A percentile compares a stretch with the other conserved stretches of the same genome.
These are phyloP conservation scores for Rhizopus microsporus DNA, from an alignment of 371 early-diverging fungal species.

Conservation along the genomic window DNA sequence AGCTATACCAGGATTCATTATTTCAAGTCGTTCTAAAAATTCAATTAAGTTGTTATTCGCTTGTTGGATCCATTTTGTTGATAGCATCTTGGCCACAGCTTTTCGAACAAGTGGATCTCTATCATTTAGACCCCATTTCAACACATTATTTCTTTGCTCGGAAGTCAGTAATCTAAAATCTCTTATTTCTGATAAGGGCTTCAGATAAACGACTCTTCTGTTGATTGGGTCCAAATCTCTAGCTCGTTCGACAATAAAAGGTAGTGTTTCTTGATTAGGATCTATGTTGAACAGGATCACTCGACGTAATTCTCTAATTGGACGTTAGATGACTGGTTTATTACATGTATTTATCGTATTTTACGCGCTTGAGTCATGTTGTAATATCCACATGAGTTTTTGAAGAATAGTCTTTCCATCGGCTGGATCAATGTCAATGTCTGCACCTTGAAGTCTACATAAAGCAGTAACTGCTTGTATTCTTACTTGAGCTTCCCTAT, in stretches of 20 bases:
- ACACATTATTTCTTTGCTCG: slow-evolving; percentile 69
- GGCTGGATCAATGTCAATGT: slow-evolving; percentile 53
- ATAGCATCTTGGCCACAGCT: slow-evolving; percentile 73
- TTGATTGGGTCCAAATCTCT: slow-evolving; percentile 75
- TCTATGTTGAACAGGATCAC: slow-evolving; percentile 78
- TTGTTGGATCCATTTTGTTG: slow-evolving; percentile 76
- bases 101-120: slow-evolving; percentile 73
- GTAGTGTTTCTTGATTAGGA: slow-evolving; percentile 61
- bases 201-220: slow-evolving; percentile 65
- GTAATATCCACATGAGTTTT: slow-evolving; percentile 64
- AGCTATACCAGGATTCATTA: slow-evolving; percentile 69
- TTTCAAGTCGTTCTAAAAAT: slow-evolving; percentile 83
- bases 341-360: not conserved
- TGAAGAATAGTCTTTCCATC: slow-evolving; percentile 66
- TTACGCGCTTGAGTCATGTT: slow-evolving; percentile 78
- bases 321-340: not conserved
- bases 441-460: slow-evolving; percentile 72
- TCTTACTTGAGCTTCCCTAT: slow-evolving; percentile 83
- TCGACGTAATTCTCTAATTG: slow-evolving; percentile 78
- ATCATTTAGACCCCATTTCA: slow-evolving; percentile 78
- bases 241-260: slow-evolving; percentile 72
- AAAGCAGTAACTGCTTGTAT: slow-evolving; percentile 80
- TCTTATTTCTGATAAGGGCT: slow-evolving; percentile 65
- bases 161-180: slow-evolving; percentile 71
- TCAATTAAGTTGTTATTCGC: slow-evolving; percentile 76